Conservation (phyloP, 129 eudicot genomes). For the Glebionis coronaria region DNA sequence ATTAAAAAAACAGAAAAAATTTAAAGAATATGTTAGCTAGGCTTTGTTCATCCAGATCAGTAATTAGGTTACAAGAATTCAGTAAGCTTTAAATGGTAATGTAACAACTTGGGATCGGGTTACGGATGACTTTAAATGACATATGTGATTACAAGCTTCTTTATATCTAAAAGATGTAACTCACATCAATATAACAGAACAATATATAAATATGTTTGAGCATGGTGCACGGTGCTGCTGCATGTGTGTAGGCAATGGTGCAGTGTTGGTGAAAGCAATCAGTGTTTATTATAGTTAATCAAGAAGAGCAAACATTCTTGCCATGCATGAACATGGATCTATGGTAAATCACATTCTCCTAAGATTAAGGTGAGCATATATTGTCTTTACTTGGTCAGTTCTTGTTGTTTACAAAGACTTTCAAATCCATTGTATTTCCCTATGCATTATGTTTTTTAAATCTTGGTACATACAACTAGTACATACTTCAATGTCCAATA, state of each 20-base stretch:
- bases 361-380: conserved; percentile 36
- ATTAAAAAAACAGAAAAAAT: neutral
- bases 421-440: conserved; percentile 36
- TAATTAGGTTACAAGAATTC: neutral
- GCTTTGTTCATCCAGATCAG: conserved; percentile 8
- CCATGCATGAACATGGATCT: conserved; percentile 41
- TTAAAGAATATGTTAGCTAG: neutral
- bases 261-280: neutral
- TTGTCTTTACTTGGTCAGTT: conserved; percentile 41
- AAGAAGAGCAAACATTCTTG: conserved; percentile 38
- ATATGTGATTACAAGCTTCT: no score
- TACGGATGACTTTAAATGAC: no score
- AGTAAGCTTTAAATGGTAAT: no score
- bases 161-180: no score
- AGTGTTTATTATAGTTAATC: conserved; percentile 6
- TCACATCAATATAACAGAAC: no score
- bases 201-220: no score
- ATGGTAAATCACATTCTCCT: conserved; percentile 27
- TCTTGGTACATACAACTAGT: conserved; percentile 31
- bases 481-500: conserved; percentile 30
- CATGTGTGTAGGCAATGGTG: no score
- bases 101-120: no score
- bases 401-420: conserved; percentile 44
- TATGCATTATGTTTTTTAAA: conserved; percentile 24
- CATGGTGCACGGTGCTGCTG: no score